These are phyloP conservation scores for Rhazya stricta DNA, from an alignment of 257 asterid genomes.

Conservation along the genomic window DNA sequence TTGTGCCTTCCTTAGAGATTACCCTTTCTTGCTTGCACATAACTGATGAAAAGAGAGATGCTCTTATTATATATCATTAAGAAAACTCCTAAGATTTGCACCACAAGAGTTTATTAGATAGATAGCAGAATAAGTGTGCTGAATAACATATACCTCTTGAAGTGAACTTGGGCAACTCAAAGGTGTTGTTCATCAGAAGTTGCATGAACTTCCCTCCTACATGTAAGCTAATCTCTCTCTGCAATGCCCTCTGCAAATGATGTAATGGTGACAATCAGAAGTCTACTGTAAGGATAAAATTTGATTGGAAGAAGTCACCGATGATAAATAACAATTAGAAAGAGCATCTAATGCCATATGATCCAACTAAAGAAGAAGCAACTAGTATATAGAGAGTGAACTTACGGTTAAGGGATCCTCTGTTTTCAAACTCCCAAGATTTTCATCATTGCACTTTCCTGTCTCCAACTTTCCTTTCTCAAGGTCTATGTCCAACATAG, in stretches of 20 bases:
- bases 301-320: not conserved
- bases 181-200: slow-evolving; percentile 59
- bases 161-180: slow-evolving; percentile 69
- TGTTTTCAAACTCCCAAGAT: slow-evolving; percentile 37
- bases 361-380: not conserved
- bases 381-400: slow-evolving; percentile 17
- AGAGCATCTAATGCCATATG: not conserved
- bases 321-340: not conserved
- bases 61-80: not conserved
- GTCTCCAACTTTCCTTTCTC: slow-evolving; percentile 64
- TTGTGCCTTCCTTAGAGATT: not conserved
- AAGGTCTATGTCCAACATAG: slow-evolving; percentile 42
- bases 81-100: not conserved
- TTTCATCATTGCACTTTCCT: slow-evolving; percentile 39
- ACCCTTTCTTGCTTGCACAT: not conserved
- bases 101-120: no score
- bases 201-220: slow-evolving; percentile 75
- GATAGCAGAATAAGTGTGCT: slow-evolving; percentile 1
- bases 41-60: not conserved
- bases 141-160: slow-evolving; percentile 54
- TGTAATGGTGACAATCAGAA: slow-evolving; percentile 9
- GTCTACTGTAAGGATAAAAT: not conserved
- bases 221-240: slow-evolving; percentile 62
- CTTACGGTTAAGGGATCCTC: slow-evolving; percentile 66
- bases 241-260: slow-evolving; percentile 55